Percentiles rank a stretch among this genome's conserved stretches.
These are phyloP conservation scores for Scutellaria minor DNA, from an alignment of 257 asterid genomes.

Conservation along the genomic window DNA sequence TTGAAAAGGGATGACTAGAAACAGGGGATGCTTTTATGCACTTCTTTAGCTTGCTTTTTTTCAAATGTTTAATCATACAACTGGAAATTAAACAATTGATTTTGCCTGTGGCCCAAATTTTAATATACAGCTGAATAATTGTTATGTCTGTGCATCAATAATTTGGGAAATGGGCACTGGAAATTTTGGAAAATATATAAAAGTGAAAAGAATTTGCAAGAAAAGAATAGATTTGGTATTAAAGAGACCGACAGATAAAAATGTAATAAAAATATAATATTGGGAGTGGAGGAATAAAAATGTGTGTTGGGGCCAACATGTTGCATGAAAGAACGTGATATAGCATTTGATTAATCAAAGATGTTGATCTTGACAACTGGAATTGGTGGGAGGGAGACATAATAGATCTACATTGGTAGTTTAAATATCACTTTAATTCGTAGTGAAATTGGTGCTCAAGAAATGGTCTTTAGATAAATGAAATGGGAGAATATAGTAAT, in stretches of 20 bases:
- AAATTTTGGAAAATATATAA: background rate
- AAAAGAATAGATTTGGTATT: too few relatives aligned
- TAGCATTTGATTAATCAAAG: constrained; percentile 43
- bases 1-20: background rate
- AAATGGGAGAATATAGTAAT: too few relatives aligned
- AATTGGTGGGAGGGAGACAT: constrained; percentile 26
- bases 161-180: constrained; percentile 21
- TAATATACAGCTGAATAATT: background rate
- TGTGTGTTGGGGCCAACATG: constrained; percentile 49
- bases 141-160: constrained; percentile 9
- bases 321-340: constrained; percentile 48
- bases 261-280: background rate
- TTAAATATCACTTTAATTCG: constrained; percentile 19
- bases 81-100: background rate
- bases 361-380: constrained; percentile 54
- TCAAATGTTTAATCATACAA: constrained; percentile 19
- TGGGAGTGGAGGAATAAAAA: constrained; percentile 27
- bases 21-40: constrained; percentile 22
- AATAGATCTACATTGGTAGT: constrained; percentile 44
- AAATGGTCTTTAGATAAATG: too few relatives aligned
- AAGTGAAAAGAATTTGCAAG: too few relatives aligned
- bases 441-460: background rate
- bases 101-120: constrained; percentile 16
- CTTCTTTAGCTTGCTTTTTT: constrained; percentile 2
- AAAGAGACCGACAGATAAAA: constrained; percentile 25